Base-by-base conservation (phyloP, 345 rosid species). In the Hibiscus trionum region DNA sequence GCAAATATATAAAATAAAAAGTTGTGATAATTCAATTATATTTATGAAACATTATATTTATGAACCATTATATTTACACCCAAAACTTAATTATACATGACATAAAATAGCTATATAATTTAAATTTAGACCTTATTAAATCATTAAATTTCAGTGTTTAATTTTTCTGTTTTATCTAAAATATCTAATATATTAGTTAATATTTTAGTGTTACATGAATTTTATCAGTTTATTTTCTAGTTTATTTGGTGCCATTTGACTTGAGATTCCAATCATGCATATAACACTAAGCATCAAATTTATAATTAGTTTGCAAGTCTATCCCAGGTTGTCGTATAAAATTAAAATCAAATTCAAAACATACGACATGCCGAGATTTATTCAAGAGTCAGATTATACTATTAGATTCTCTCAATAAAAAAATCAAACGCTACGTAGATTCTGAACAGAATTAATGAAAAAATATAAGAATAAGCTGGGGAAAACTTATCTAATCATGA, bases 401-500 rank as follows among this genome's bases (percentile, higher is more conserved):
- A 10, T 21, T 1, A 56, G 24, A 19, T 56, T 21, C 15, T 56
- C 3, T 33, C 0, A 33, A 8, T 8, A 12, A 57, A 57, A 57
- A 10, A 11, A 24, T 24, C 31, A 56, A 56, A 56, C 10, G 11
- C 61, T 21, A 4, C 61, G 11, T 57, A 57, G 61, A 57, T 57
- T 57, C 7, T 9, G 11, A 57, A 55, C 11, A 57, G 11, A 57
- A 24, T 57, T 57, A 57, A 24, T 4, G 33, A 57, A 57, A 10
- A 21, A 57, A 24, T 21, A 24, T 57, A 63, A 37, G 68, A 4
- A 61, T 49, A 49, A 10, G 70, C 26, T 26, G 57, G 9, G 9
- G 70, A 19, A 46, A 66, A 26, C 57, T 66, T 66, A 66, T 66
- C 70, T 14, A 66, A 66, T 46, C 24, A 7, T 47, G 47, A 4